phyloP scores from a whole-genome alignment of 2,329 filamentous ascomycete species.

The Emmonsia crescens region DNA sequence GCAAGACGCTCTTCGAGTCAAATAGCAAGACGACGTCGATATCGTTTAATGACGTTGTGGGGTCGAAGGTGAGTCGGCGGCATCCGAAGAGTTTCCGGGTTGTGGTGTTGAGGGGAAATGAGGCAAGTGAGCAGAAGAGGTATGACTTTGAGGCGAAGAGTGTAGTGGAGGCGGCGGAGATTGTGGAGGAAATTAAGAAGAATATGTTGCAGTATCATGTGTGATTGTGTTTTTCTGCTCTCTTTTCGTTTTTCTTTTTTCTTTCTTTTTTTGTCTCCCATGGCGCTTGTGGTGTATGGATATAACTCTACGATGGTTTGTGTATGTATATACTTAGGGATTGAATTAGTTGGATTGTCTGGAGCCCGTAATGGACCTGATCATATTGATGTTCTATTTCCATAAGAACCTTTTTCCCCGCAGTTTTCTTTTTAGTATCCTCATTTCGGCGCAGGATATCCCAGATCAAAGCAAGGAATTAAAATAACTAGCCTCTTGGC shows the following conservation, averaged over 20 bases:
- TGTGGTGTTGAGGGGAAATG: constrained; percentile 49
- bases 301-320: not conserved
- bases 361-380: constrained; percentile 8
- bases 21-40: constrained; percentile 49
- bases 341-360: constrained; percentile 7
- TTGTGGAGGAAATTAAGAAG: constrained; percentile 53
- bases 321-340: not conserved
- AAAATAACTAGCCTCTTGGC: not conserved
- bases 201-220: constrained; percentile 41
- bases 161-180: constrained; percentile 47
- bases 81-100: constrained; percentile 55
- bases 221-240: constrained; percentile 13
- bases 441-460: not conserved
- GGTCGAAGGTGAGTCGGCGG: constrained; percentile 53
- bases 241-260: constrained; percentile 1
- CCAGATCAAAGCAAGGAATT: not conserved
- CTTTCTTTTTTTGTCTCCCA: not conserved
- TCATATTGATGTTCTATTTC: not conserved
- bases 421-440: not conserved
- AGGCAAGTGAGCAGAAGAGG: constrained; percentile 53
- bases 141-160: constrained; percentile 56
- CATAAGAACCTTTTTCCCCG: too few species aligned
- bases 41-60: constrained; percentile 52
- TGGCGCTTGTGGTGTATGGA: not conserved
- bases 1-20: constrained; percentile 42